Evolutionary conservation across 2,329 filamentous ascomycete genomes (phyloP), one percentile per base, ranked within the genome.

Genomic region (Xylaria hypoxylon): DNA sequence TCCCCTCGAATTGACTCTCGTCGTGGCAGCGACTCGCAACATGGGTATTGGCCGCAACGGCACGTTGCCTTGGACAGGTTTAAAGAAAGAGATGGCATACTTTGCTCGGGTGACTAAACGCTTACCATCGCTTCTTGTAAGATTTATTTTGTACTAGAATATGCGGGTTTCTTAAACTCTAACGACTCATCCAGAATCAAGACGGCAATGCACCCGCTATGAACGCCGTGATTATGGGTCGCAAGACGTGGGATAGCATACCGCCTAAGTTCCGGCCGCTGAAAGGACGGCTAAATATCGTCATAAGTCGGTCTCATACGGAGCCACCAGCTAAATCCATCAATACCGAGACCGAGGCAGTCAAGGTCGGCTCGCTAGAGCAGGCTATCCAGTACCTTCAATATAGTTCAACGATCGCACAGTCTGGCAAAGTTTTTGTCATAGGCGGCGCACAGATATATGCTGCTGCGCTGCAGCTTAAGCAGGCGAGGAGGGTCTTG

Each of bases 181-280:
- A 42, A 63, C 61, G 19, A 15, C 15, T 19, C 19, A 33, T 38
- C 24, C 11, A 70, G 65, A 64, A 40, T 51, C 52, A 24, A 52
- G 8, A 55, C 80, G 79, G 67, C 74, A 33, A 26, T 79, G 7
- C 70, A 48, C 26, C 76, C 0, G 72, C 81, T 47, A 64, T 81
- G 71, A 95, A 94, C 78, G 92, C 92, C 19, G 92, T 98, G 58
- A 91, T 99, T 72, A 99, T 99, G 96, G 96, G 96, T 67, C 92
- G 96, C 76, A 97, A 96, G 80, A 99, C 96, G 0, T 99, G 95
- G 90, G 93, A 97, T 59, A 93, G 90, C 70, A 95, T 99, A 67
- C 95, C 96, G 2, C 76, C 83, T 6, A 86, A 84, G 58, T 94
- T 96, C 77, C 86, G 94, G 2, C 96, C 96, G 19, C 84, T 99